phyloP scores from a whole-genome alignment of 2,329 filamentous ascomycete genomes.

The Orbilia oligospora region DNA sequence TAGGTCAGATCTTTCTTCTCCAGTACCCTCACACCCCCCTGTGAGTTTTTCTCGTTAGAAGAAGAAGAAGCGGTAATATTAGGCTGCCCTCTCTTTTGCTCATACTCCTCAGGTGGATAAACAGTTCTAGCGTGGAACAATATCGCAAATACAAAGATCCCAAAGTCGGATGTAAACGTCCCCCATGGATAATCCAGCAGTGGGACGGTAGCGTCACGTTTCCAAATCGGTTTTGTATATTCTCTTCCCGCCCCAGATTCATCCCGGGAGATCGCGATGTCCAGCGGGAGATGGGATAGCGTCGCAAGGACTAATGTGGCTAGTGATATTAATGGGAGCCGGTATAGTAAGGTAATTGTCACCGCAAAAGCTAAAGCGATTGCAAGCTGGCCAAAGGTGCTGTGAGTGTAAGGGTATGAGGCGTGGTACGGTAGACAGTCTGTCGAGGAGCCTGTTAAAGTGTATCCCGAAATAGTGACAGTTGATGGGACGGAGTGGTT shows the following conservation, averaged over 20 bases:
- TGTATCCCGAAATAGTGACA: not conserved
- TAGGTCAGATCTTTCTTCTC: constrained; percentile 28
- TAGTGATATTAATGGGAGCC: constrained; percentile 3
- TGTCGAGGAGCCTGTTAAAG: constrained; percentile 9
- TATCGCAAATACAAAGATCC: constrained; percentile 40
- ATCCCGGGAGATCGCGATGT: constrained; percentile 19
- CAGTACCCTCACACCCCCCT: too few relatives aligned
- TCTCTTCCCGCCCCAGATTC: not conserved
- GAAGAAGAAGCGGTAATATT: not conserved
- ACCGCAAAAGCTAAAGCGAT: constrained; percentile 12
- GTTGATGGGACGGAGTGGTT: not conserved
- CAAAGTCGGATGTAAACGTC: constrained; percentile 33
- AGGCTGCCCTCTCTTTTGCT: not conserved
- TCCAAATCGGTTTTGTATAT: constrained; percentile 36
- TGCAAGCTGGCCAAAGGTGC: constrained; percentile 28
- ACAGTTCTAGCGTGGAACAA: constrained; percentile 46
- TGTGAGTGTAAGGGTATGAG: constrained; percentile 23
- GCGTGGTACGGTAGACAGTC: constrained; percentile 34
- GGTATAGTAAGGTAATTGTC: constrained; percentile 11
- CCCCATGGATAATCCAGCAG: constrained; percentile 43
- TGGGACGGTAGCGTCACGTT: constrained; percentile 26
- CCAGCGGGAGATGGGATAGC: constrained; percentile 24
- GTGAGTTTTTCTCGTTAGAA: not conserved
- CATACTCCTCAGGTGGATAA: constrained; percentile 38
- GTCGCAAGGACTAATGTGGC: constrained; percentile 30